Evolutionary conservation across 805 yeast genomes (phyloP).

Genomic region (Wickerhamiella cacticola): DNA sequence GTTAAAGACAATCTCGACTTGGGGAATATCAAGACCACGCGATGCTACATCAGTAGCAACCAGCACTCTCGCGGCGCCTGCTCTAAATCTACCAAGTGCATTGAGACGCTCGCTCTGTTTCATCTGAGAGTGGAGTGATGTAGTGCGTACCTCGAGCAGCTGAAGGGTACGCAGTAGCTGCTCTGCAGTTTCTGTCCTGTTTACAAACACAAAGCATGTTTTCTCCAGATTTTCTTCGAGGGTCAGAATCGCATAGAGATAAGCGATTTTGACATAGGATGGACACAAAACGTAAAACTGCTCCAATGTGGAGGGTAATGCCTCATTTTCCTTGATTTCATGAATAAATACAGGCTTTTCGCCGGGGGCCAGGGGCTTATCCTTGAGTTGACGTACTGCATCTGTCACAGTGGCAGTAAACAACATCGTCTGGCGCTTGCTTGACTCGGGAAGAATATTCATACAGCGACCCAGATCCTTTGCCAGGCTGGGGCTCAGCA

Average conservation of each 20-base stretch:
- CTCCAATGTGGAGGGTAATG: slow-evolving; percentile 62
- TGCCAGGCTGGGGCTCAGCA: slow-evolving; percentile 73
- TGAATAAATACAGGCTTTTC: slow-evolving; percentile 52
- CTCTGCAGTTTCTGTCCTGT: slow-evolving; percentile 85
- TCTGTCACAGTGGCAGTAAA: slow-evolving; percentile 96
- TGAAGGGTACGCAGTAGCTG: slow-evolving; percentile 64
- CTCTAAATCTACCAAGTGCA: slow-evolving; percentile 83
- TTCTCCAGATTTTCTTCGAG: slow-evolving; percentile 49
- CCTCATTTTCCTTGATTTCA: slow-evolving; percentile 64
- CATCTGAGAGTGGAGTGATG: slow-evolving; percentile 90
- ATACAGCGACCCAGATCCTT: slow-evolving; percentile 66
- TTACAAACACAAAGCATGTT: slow-evolving; percentile 79
- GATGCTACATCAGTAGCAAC: slow-evolving; percentile 97
- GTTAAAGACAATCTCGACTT: slow-evolving; percentile 79
- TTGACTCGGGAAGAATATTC: slow-evolving; percentile 54
- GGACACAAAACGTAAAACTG: slow-evolving; percentile 69
- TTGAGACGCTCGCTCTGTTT: slow-evolving; percentile 85
- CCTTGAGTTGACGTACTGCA: slow-evolving; percentile 69
- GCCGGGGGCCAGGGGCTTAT: slow-evolving; percentile 44
- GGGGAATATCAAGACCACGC: slow-evolving; percentile 93
- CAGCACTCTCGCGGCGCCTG: slow-evolving; percentile 83
- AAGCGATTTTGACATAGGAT: slow-evolving; percentile 80
- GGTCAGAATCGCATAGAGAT: slow-evolving; percentile 55
- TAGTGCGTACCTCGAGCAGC: slow-evolving; percentile 62
- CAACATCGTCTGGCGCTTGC: slow-evolving; percentile 69